Evolutionary conservation across 2,329 filamentous ascomycete genomes (phyloP).

Genomic region (Balansia obtecta): DNA sequence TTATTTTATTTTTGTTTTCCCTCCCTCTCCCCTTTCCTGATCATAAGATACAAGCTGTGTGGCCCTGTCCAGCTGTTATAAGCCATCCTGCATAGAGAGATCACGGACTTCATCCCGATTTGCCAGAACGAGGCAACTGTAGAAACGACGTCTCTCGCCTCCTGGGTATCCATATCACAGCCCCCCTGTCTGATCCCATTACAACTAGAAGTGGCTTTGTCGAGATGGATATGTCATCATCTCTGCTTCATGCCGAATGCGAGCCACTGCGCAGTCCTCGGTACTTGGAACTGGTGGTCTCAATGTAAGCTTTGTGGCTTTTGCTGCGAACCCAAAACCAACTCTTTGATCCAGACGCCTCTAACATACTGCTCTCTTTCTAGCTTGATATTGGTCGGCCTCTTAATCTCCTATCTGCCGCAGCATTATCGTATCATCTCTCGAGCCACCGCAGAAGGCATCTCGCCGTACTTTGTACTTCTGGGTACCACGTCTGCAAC

Average conservation of each 20-base stretch:
- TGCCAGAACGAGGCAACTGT: background rate
- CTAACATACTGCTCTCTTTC: background rate
- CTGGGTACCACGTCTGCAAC: constrained; percentile 87
- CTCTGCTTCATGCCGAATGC: constrained; percentile 20
- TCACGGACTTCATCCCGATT: background rate
- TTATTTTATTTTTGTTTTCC: too few species aligned
- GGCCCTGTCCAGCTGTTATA: background rate
- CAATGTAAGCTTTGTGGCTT: constrained; percentile 30
- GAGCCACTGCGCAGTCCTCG: constrained; percentile 39
- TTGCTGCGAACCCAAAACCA: background rate
- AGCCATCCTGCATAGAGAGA: background rate
- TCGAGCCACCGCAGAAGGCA: constrained; percentile 77
- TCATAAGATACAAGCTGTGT: background rate
- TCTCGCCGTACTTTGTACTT: constrained; percentile 89
- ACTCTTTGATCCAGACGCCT: background rate
- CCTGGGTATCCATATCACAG: background rate
- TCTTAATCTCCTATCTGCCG: constrained; percentile 85
- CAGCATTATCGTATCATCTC: constrained; percentile 88
- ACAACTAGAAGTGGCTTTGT: background rate
- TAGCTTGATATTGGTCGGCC: constrained; percentile 70
- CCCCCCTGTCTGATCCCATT: background rate
- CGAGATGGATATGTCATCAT: background rate
- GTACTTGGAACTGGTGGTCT: constrained; percentile 42
- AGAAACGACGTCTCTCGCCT: background rate
- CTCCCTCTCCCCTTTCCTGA: background rate